phyloP scores from a whole-genome alignment of 2,329 filamentous ascomycete species.

The Colletotrichum spaethianum region DNA sequence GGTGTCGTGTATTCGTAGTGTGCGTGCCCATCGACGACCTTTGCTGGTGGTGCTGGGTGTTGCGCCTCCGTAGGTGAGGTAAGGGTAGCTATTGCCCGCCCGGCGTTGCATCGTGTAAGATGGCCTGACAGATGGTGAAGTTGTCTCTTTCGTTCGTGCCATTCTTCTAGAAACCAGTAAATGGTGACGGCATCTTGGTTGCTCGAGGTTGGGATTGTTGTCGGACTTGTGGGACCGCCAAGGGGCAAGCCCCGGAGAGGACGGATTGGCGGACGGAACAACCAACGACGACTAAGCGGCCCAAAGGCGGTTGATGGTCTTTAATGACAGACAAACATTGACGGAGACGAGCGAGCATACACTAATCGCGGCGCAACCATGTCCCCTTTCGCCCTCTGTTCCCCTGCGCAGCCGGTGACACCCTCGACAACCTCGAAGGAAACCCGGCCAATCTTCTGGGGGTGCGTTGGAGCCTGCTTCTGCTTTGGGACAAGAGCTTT shows the following conservation, averaged over 20 bases:
- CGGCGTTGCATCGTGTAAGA: background rate
- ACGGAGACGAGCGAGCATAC: background rate
- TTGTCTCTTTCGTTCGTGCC: background rate
- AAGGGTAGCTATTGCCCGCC: background rate
- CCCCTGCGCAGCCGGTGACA: background rate
- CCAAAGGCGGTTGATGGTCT: conserved; percentile 2
- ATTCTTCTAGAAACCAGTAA: background rate
- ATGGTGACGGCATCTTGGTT: conserved; percentile 4
- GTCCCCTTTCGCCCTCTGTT: background rate
- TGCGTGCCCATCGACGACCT: background rate
- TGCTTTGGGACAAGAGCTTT: conserved; percentile 28
- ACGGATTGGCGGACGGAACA: background rate
- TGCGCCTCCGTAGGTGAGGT: too few relatives aligned
- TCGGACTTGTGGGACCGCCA: background rate
- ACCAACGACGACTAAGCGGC: background rate
- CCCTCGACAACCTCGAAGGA: background rate
- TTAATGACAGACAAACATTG: conserved; percentile 32
- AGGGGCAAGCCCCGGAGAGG: background rate
- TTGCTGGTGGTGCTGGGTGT: background rate
- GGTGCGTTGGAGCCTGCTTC: conserved; percentile 9
- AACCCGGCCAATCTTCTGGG: background rate
- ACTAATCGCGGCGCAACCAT: background rate
- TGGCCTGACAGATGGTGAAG: background rate
- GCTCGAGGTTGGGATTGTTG: background rate
- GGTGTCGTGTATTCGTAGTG: too few relatives aligned